A percentile compares a stretch with the other conserved stretches of the same genome.
Evolutionary conservation across 2,329 filamentous ascomycete species (phyloP).

Genomic region (Beauveria pseudobassiana): DNA sequence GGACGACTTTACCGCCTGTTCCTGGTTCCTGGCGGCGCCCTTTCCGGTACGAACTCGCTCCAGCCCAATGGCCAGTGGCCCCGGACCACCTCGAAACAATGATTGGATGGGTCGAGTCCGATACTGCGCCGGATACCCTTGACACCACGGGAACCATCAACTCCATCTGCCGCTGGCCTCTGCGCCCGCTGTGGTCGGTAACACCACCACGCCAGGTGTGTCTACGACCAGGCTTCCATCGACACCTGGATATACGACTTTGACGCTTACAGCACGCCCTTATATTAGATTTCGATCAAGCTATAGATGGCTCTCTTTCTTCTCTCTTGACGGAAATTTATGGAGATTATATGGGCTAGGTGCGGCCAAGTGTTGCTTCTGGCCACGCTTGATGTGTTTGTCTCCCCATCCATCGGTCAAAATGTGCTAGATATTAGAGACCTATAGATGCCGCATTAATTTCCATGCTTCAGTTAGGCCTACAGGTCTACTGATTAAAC

Average conservation of each 20-base stretch:
- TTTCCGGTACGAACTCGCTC: slow-evolving; percentile 36
- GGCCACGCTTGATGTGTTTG: too few relatives aligned
- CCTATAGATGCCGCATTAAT: too few relatives aligned
- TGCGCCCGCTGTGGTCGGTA: slow-evolving; percentile 30
- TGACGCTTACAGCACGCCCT: neutral
- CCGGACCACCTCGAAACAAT: slow-evolving; percentile 37
- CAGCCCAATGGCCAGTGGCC: slow-evolving; percentile 34
- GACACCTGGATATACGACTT: neutral
- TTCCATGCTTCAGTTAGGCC: too few relatives aligned
- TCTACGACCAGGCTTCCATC: neutral
- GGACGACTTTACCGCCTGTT: slow-evolving; percentile 35
- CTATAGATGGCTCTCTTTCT: too few relatives aligned
- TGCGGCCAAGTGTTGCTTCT: too few relatives aligned
- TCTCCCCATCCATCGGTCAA: too few relatives aligned
- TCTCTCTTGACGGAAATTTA: too few relatives aligned
- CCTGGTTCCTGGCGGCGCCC: slow-evolving; percentile 41
- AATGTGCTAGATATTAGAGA: too few relatives aligned
- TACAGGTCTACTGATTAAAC: too few relatives aligned
- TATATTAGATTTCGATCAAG: neutral
- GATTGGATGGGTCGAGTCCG: slow-evolving; percentile 47
- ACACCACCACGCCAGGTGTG: neutral
- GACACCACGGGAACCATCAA: slow-evolving; percentile 32
- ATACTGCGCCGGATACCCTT: slow-evolving; percentile 33
- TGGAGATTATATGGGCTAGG: too few relatives aligned
- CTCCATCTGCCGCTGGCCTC: slow-evolving; percentile 34